Base-by-base conservation (phyloP, 331 rosid species). In the Quercus lobata region DNA sequence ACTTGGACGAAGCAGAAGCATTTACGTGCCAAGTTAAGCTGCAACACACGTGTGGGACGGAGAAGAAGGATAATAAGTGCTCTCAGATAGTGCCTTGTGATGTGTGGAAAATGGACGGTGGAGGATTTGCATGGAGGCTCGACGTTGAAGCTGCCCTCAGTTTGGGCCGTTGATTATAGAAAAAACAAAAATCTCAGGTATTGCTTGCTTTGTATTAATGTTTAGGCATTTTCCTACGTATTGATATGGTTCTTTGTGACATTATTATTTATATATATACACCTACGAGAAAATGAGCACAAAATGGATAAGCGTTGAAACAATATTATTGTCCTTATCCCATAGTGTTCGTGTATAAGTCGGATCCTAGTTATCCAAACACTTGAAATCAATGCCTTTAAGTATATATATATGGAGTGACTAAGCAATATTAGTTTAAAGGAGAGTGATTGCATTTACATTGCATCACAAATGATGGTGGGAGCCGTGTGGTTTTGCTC, bases 41-140 rank as follows among this genome's bases (percentile, higher is more conserved):
- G 80, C 87, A 89, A 46, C 80, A 83, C 78, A 62, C 29, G 83
- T 57, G 58, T 75, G 77, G 80, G 7, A 78, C 76, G 46, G 46
- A 41, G 46, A 41, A 41, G 46, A 41, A 41, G 46, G 46, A 41
- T 49, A 81, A 65, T 3, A 71, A 71, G 73, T 73, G 32, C 78
- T 78, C 86, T 1, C 87, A 76, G 65, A 75, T 73, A 55, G 87
- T 91, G 80, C 95, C 95, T 25, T 89, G 92, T 79, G 95, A 89
- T 80, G 77, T 87, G 82, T 91, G 91, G 92, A 79, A 83, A 79
- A 85, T 89, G 89, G 85, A 91, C 86, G 78, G 87, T 21, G 95
- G 95, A 76, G 92, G 95, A 84, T 89, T 85, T 89, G 92, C 95
- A 87, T 91, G 95, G 92, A 87, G 90, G 78, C 85, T 91, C 3